These are phyloP conservation scores for Pelomyxa schiedti DNA, from an alignment of 78 protist species.

Conservation along the genomic window DNA sequence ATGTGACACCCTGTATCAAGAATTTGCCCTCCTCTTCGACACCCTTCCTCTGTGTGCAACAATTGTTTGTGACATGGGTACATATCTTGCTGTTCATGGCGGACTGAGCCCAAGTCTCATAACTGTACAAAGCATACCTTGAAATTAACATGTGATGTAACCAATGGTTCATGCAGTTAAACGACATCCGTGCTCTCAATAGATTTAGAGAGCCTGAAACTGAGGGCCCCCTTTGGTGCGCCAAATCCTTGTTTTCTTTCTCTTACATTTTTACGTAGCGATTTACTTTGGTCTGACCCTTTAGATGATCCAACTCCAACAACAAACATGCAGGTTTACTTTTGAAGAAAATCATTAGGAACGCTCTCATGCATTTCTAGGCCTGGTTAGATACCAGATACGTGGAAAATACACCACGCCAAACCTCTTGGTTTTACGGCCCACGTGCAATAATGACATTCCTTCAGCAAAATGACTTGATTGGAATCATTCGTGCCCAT, in stretches of 20 bases:
- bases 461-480: conserved; percentile 34
- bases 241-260: no score
- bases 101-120: conserved; percentile 60
- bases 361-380: no score
- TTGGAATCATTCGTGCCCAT: conserved; percentile 64
- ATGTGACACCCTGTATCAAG: conserved; percentile 24
- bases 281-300: no score
- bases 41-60: conserved; percentile 54
- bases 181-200: conserved; percentile 27
- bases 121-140: background rate
- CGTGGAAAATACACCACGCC: conserved; percentile 30
- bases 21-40: conserved; percentile 20
- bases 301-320: no score
- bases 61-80: background rate
- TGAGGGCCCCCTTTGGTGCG: conserved; percentile 41
- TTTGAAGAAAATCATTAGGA: no score
- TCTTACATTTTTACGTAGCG: no score
- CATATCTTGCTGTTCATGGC: conserved; percentile 64
- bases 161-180: background rate
- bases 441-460: conserved; percentile 36
- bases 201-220: conserved; percentile 58
- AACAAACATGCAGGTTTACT: no score
- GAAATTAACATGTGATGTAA: background rate
- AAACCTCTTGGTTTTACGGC: conserved; percentile 35
- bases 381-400: background rate